A percentile compares a stretch with the other conserved stretches of the same genome.
Conservation (phyloP, 805 yeast species). For the Saturnispora zaruensis region DNA sequence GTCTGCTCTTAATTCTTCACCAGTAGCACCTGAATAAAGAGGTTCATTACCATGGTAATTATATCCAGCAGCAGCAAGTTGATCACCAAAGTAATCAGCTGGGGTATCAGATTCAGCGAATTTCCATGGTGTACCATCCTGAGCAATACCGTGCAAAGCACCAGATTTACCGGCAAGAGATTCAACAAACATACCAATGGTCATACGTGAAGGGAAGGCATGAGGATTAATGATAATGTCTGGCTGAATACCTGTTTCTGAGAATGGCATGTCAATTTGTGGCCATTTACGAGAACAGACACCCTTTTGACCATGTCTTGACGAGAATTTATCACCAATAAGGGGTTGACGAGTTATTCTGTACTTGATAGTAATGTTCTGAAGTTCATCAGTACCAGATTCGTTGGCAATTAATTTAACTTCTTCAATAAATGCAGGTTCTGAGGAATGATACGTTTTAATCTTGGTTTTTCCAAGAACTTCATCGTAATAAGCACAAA, state of each 20-base stretch:
- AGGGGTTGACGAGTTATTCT: slow-evolving; percentile 86
- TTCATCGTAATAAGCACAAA: slow-evolving; percentile 88
- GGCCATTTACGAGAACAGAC: slow-evolving; percentile 99
- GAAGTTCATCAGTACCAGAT: slow-evolving; percentile 66
- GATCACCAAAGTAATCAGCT: slow-evolving; percentile 96
- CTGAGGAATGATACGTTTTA: slow-evolving; percentile 87
- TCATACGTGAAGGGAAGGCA: slow-evolving; percentile 99
- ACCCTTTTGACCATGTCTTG: slow-evolving; percentile 98
- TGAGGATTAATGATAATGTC: slow-evolving; percentile 97
- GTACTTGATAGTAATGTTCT: slow-evolving; percentile 76
- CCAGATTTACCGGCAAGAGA: slow-evolving; percentile 98
- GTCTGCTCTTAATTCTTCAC: slow-evolving; percentile 93
- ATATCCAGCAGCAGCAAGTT: slow-evolving; percentile 77
- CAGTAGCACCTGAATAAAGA: slow-evolving; percentile 97
- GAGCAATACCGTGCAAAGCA: slow-evolving; percentile 94
- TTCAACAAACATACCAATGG: slow-evolving; percentile 99
- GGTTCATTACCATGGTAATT: slow-evolving; percentile 99
- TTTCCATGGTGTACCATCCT: slow-evolving; percentile 94
- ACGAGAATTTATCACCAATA: slow-evolving; percentile 96
- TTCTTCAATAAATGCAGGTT: slow-evolving; percentile 92
- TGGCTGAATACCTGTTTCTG: slow-evolving; percentile 94
- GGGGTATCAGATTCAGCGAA: slow-evolving; percentile 90
- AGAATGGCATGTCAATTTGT: slow-evolving; percentile 90
- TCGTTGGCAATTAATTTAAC: slow-evolving; percentile 90
- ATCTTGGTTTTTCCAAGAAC: slow-evolving; percentile 83